Evolutionary conservation across 208 protist genomes (phyloP).

Genomic region (Trypanosoma caninum): DNA sequence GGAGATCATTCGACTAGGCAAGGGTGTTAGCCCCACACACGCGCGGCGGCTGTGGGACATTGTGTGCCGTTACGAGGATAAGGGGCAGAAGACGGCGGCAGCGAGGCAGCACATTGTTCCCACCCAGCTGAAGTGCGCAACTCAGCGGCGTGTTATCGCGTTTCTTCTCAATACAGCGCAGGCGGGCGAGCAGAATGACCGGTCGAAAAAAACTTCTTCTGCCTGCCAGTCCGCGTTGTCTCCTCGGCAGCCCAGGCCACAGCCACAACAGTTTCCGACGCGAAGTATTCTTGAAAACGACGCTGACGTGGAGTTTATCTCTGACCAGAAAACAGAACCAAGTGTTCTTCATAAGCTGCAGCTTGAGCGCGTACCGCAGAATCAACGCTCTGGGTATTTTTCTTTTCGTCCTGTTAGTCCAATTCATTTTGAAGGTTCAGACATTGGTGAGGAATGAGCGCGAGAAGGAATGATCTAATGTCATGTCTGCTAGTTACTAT

Average conservation of each 20-base stretch:
- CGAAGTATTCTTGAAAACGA: conserved; percentile 34
- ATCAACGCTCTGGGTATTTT: conserved; percentile 37
- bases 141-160: conserved; percentile 60
- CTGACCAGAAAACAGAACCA: conserved; percentile 23
- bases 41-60: conserved; percentile 36
- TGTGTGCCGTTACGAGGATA: conserved; percentile 55
- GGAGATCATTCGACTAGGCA: conserved; percentile 38
- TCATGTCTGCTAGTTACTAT: too few relatives aligned
- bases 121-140: conserved; percentile 49
- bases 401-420: conserved; percentile 65
- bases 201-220: background rate
- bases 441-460: conserved; percentile 14
- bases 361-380: conserved; percentile 85
- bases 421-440: conserved; percentile 41
- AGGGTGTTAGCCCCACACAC: conserved; percentile 23
- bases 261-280: conserved; percentile 14
- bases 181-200: conserved; percentile 4
- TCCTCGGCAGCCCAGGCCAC: conserved; percentile 18
- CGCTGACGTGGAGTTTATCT: conserved; percentile 44
- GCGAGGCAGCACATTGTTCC: conserved; percentile 39
- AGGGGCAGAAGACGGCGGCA: conserved; percentile 16
- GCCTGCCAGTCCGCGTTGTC: conserved; percentile 5
- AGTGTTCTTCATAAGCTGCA: conserved; percentile 5
- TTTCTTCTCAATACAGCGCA: conserved; percentile 22
- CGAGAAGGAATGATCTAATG: background rate